Base-by-base conservation (phyloP, 805 yeast species). In the Yarrowia porcina region DNA sequence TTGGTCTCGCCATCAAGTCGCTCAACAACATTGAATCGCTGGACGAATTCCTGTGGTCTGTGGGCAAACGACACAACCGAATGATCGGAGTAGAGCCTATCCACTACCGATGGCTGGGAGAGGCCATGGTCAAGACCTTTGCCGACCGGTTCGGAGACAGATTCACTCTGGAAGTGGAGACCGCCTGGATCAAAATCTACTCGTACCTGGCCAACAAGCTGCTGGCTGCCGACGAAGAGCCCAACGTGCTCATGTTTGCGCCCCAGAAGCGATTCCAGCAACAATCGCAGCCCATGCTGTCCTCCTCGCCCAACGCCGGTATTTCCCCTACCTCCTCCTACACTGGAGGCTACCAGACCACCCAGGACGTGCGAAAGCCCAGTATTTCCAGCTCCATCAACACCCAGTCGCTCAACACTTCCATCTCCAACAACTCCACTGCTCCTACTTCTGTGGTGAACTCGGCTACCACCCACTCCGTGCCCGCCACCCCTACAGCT, bases 21-120 rank as follows among this genome's bases (percentile, higher is more conserved):
- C 75, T 89, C 60, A 91, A 87, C 61, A 79, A 85, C 66, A 76
- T 89, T 60, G 70, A 79, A 2, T 72, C 74, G 7, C 74, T 89
- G 67, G 86, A 87, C 68, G 86, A 80, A 25, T 85, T 85, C 63
- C 74, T 90, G 56, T 76, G 76, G 45, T 81, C 82, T 50, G 74
- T 89, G 67, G 96, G 92, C 1, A 88, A 87, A 70, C 77, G 89
- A 59, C 96, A 90, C 72, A 77, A 90, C 2, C 76, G 96, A 67
- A 85, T 89, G 57, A 75, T 89, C 65, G 90, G 89, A 15, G 86
- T 88, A 39, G 90, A 87, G 20, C 67, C 66, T 27, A 66, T 59
- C 23, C 72, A 71, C 63, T 70, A 67, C 61, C 73, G 70, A 56
- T 62, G 67, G 41, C 70, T 70, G 20, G 73, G 73, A 18, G 66